Percentiles rank a stretch among this genome's conserved stretches.
phyloP scores from a whole-genome alignment of 352 stramenopile genomes.

The Peronospora belbahrii region DNA sequence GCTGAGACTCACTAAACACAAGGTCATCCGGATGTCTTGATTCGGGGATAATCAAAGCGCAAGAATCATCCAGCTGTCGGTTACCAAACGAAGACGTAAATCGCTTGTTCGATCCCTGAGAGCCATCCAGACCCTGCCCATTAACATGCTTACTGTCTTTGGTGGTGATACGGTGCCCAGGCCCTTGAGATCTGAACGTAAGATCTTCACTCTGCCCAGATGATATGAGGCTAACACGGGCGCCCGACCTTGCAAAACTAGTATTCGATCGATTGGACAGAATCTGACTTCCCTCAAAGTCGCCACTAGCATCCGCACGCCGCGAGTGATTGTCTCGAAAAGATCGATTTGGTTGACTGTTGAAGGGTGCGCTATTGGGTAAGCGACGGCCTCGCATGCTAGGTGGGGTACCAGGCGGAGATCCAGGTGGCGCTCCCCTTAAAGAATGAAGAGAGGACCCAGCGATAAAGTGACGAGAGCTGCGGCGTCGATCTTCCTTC shows the following conservation, averaged over 20 bases:
- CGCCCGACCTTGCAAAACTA: constrained; percentile 12
- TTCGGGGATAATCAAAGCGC: constrained; percentile 2
- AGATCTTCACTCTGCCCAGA: constrained; percentile 23
- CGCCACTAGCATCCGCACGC: constrained; percentile 10
- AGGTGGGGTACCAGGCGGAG: constrained; percentile 20
- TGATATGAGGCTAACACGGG: constrained; percentile 17
- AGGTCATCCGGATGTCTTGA: constrained; percentile 10
- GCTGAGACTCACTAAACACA: constrained; percentile 21
- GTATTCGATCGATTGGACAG: constrained; percentile 20
- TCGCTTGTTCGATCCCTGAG: constrained; percentile 6
- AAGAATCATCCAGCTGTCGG: constrained; percentile 10
- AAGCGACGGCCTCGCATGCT: constrained; percentile 17
- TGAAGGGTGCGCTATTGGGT: constrained; percentile 10
- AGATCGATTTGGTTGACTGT: constrained; percentile 5
- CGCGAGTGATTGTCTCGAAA: constrained; percentile 9
- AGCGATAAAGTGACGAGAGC: constrained; percentile 7
- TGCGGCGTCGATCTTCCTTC: constrained; percentile 2
- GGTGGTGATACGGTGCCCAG: constrained; percentile 4
- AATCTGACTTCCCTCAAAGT: constrained; percentile 13
- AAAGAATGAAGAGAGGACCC: constrained; percentile 4
- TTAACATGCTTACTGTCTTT: constrained; percentile 9
- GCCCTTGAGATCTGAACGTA: constrained; percentile 16
- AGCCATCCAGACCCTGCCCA: constrained; percentile 5
- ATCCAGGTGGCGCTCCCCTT: constrained; percentile 6
- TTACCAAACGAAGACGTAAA: constrained; percentile 5